phyloP scores from a whole-genome alignment of 108 stramenopile species.

The Skeletonema marinoi region DNA sequence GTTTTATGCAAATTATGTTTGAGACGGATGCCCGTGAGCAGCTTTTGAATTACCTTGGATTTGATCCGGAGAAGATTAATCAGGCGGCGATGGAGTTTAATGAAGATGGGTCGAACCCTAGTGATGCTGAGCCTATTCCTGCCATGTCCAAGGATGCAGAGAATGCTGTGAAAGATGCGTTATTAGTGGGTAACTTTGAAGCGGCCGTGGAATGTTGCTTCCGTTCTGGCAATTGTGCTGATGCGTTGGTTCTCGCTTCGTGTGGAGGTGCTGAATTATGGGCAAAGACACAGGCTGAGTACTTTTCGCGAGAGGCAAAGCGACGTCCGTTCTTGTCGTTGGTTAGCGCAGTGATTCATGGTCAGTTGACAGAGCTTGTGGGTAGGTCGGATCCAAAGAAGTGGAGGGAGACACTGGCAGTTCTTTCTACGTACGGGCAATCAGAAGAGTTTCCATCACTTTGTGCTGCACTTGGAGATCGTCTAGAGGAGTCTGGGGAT shows the following conservation, averaged over 20 bases:
- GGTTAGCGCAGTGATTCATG: constrained; percentile 87
- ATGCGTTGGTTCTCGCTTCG: constrained; percentile 92
- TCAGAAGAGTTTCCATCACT: constrained; percentile 91
- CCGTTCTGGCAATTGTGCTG: constrained; percentile 84
- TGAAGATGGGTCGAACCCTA: constrained; percentile 25
- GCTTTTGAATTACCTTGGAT: constrained; percentile 91
- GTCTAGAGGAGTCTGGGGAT: constrained; percentile 85
- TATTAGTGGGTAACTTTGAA: constrained; percentile 96
- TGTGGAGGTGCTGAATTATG: constrained; percentile 94
- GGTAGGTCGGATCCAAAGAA: constrained; percentile 68
- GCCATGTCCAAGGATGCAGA: constrained; percentile 70
- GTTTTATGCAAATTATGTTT: constrained; percentile 95
- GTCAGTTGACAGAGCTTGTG: constrained; percentile 73
- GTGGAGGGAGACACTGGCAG: constrained; percentile 96
- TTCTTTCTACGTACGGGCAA: constrained; percentile 91
- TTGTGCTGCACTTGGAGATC: constrained; percentile 86
- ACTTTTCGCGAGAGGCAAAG: constrained; percentile 75
- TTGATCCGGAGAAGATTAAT: constrained; percentile 79
- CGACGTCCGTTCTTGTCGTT: constrained; percentile 85
- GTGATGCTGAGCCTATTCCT: constrained; percentile 10
- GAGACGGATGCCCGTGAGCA: constrained; percentile 89
- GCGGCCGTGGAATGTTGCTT: constrained; percentile 97
- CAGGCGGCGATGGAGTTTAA: constrained; percentile 53
- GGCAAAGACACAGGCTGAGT: constrained; percentile 88
- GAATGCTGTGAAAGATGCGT: constrained; percentile 78